Conservation (phyloP, 495 filamentous ascomycete species). For the Aspergillus funiculosus region DNA sequence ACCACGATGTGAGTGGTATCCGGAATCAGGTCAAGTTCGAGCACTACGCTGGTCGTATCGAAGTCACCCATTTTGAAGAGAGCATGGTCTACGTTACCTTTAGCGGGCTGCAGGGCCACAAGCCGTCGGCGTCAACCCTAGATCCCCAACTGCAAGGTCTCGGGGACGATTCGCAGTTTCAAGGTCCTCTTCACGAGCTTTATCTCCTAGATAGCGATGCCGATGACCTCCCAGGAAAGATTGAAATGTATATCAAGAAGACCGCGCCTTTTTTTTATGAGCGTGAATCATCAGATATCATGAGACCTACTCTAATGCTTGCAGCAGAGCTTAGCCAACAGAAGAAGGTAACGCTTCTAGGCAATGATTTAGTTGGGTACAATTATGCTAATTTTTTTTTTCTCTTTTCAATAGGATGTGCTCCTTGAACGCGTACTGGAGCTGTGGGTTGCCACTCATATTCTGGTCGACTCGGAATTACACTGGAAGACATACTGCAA, state of each 20-base stretch:
- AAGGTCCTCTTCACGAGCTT: constrained; percentile 39
- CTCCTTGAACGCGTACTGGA: constrained; percentile 63
- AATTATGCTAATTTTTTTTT: constrained; percentile 6
- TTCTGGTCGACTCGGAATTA: constrained; percentile 61
- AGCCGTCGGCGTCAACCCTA: constrained; percentile 41
- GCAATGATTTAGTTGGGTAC: not conserved
- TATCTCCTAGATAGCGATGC: constrained; percentile 59
- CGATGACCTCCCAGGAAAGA: constrained; percentile 60
- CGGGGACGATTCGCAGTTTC: constrained; percentile 40
- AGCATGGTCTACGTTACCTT: constrained; percentile 48
- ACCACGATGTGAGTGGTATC: constrained; percentile 56
- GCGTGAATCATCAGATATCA: constrained; percentile 60
- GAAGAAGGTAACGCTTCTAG: constrained; percentile 41
- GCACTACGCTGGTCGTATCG: constrained; percentile 55
- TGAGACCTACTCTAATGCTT: constrained; percentile 58
- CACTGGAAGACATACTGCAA: constrained; percentile 59
- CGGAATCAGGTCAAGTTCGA: constrained; percentile 53
- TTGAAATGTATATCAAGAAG: constrained; percentile 67
- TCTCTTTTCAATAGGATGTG: constrained; percentile 37
- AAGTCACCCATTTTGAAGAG: constrained; percentile 64
- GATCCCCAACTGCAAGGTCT: constrained; percentile 51
- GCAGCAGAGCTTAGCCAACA: constrained; percentile 50
- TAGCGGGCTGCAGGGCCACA: constrained; percentile 44
- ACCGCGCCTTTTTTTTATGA: constrained; percentile 56
- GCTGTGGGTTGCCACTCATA: constrained; percentile 69